A percentile compares a stretch with the other conserved stretches of the same genome.
Conservation (phyloP, 306 rosid species). For the Boehmeria nivea region DNA sequence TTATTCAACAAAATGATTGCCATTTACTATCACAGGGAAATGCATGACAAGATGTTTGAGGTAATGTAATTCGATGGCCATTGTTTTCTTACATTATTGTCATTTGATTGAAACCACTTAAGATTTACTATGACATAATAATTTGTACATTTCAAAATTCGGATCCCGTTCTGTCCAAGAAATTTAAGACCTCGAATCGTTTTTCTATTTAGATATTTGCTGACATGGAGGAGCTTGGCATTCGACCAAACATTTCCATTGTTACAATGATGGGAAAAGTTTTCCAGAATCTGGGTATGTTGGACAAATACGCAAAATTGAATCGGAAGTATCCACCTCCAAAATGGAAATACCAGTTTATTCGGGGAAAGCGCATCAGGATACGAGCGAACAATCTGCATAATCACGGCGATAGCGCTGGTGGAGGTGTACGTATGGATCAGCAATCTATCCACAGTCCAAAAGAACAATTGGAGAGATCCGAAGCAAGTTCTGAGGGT, state of each 20-base stretch:
- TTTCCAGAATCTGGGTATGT: slow-evolving; percentile 76
- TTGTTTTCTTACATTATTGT: neutral
- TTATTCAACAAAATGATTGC: slow-evolving; percentile 80
- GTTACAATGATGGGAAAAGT: slow-evolving; percentile 64
- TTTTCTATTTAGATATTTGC: slow-evolving; percentile 64
- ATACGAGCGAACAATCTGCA: slow-evolving; percentile 30
- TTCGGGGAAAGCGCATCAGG: slow-evolving; percentile 67
- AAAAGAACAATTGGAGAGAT: slow-evolving; percentile 20
- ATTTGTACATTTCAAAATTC: slow-evolving; percentile 5
- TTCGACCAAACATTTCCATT: slow-evolving; percentile 49
- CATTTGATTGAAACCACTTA: slow-evolving; percentile 3
- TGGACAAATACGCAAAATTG: slow-evolving; percentile 59
- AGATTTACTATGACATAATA: neutral
- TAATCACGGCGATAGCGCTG: slow-evolving; percentile 6
- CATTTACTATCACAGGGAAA: slow-evolving; percentile 50
- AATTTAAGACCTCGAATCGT: too few species aligned
- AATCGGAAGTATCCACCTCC: slow-evolving; percentile 74
- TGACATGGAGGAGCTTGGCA: slow-evolving; percentile 91
- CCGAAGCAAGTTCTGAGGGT: slow-evolving; percentile 30
- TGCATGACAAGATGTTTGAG: slow-evolving; percentile 88
- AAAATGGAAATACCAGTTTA: slow-evolving; percentile 59
- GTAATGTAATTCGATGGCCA: slow-evolving; percentile 32
- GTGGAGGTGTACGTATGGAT: slow-evolving; percentile 17
- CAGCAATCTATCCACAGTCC: slow-evolving; percentile 24
- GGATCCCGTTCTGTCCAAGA: slow-evolving; percentile 7